Conservation (phyloP, 176 grass and related monocot species). For the Hordeum vulgare region DNA sequence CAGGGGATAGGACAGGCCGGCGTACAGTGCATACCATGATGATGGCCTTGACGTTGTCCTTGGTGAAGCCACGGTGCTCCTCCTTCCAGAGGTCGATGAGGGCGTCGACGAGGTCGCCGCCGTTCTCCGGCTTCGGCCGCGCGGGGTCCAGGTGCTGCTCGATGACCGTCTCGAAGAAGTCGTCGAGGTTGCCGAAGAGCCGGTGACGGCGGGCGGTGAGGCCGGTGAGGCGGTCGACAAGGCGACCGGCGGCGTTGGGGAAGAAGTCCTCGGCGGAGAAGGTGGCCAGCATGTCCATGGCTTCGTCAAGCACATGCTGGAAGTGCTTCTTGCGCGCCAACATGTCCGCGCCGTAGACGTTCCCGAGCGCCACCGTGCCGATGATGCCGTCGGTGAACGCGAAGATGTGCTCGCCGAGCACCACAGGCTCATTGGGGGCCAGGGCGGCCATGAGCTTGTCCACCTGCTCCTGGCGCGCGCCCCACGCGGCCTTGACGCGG, state of each 20-base stretch:
- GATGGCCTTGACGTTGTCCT: conserved; percentile 33
- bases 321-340: not conserved
- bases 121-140: not conserved
- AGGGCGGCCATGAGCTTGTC: not conserved
- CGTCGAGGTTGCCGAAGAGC: not conserved
- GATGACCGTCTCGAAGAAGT: not conserved
- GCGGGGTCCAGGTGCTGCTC: not conserved
- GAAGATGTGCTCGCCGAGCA: not conserved
- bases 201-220: not conserved
- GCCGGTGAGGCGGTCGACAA: not conserved
- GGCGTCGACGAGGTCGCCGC: conserved; percentile 14
- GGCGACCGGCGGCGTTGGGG: not conserved
- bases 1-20: not conserved
- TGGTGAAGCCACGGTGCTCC: conserved; percentile 10
- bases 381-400: not conserved
- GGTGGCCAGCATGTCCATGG: not conserved
- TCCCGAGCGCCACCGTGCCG: not conserved
- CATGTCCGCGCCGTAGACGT: not conserved
- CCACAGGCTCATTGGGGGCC: not conserved
- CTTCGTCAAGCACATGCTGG: not conserved
- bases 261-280: not conserved
- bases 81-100: not conserved
- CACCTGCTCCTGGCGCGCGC: not conserved
- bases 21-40: not conserved
- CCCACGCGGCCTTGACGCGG: not conserved